Base-by-base conservation (phyloP, 2,329 filamentous ascomycete genomes). In the Colletotrichum tropicale region DNA sequence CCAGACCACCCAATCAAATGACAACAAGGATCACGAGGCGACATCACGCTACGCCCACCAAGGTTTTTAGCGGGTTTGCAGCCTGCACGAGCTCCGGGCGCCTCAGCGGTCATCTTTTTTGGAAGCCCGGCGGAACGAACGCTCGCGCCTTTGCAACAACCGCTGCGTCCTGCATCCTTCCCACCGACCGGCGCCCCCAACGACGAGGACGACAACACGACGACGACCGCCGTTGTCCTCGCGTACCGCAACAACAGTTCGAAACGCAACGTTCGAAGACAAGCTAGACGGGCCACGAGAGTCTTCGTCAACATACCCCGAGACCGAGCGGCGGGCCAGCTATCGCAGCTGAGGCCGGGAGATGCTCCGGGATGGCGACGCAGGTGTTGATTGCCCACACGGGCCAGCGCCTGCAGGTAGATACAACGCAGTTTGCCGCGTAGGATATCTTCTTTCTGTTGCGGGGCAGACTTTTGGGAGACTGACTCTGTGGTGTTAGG, bases 371-470 rank as follows among this genome's bases (percentile, higher is more conserved):
- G 86, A 98, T 98, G 95, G 94, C 95, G 88, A 92, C 96, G 84
- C 93, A 95, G 88, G 93, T 98, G 86, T 95, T 95, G 89, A 93
- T 98, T 84, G 96, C 95, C 90, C 96, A 98, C 88, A 96, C 94
- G 86, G 96, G 96, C 89, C 93, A 95, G 89, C 93, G 94, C 87
- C 90, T 98, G 83, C 90, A 93, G 84, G 91, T 94, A 84, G 95
- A 98, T 87, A 91, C 93, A 79, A 90, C 93, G 78, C 91, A 92
- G 83, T 94, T 96, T 85, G 89, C 91, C 80, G 94, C 93, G 94
- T 95, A 88, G 80, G 92, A 75, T 15, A 21, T 9, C 58, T 62
- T n/a, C 6, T 13, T 60, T 26, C 52, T 6, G 13, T 13, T 28
- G 21, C n/a, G 70, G 38, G 30, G 72, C 71, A 71, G 52, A 55